Percentiles rank a stretch among this genome's conserved stretches.
These are phyloP conservation scores for Trichoderma koningiopsis DNA, from an alignment of 2,329 filamentous ascomycete species.

Conservation along the genomic window DNA sequence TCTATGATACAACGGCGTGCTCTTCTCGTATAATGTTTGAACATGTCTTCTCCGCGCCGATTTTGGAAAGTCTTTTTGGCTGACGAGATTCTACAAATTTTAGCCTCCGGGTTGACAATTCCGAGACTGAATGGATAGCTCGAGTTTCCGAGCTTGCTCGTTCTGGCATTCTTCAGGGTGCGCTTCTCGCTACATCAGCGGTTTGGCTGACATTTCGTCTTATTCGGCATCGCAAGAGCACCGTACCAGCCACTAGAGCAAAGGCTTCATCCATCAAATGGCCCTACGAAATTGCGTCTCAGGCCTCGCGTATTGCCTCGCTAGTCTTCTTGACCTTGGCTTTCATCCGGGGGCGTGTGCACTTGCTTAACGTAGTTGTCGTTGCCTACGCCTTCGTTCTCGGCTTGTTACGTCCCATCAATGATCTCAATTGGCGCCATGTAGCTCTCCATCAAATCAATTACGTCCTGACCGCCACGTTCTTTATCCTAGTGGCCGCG, in stretches of 20 bases:
- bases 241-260: constrained; percentile 31
- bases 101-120: constrained; percentile 26
- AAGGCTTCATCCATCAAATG: constrained; percentile 46
- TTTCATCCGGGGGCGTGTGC: constrained; percentile 38
- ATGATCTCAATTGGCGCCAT: constrained; percentile 49
- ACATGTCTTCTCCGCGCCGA: background rate
- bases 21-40: background rate
- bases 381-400: constrained; percentile 47
- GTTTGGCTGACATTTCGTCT: constrained; percentile 41
- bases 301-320: constrained; percentile 44
- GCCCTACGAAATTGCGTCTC: constrained; percentile 48
- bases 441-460: constrained; percentile 53
- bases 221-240: constrained; percentile 36
- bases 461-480: constrained; percentile 43
- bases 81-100: constrained; percentile 17
- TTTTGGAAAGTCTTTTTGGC: background rate
- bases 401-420: constrained; percentile 47
- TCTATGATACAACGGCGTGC: constrained; percentile 1
- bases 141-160: constrained; percentile 43
- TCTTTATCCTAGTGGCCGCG: constrained; percentile 42
- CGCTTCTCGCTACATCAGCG: constrained; percentile 42
- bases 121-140: constrained; percentile 41
- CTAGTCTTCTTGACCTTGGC: constrained; percentile 45
- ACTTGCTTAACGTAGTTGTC: constrained; percentile 42
- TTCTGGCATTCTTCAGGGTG: constrained; percentile 45